These are phyloP conservation scores for Viola odorata DNA, from an alignment of 345 rosid genomes.

Conservation along the genomic window DNA sequence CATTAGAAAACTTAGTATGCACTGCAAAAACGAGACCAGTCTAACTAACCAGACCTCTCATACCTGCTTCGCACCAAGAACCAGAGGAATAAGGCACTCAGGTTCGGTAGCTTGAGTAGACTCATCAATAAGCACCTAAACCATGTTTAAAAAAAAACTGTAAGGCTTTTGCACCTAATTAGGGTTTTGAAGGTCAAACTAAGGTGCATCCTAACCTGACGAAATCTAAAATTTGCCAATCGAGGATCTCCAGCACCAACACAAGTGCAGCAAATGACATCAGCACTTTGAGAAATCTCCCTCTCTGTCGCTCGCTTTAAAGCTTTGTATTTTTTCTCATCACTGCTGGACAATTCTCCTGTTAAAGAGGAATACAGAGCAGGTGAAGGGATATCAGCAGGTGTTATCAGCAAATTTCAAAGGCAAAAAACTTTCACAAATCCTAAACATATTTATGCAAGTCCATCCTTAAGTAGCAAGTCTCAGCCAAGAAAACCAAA, in stretches of 20 bases:
- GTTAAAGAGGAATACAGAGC: constrained; percentile 5
- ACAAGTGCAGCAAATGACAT: constrained; percentile 98
- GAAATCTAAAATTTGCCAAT: constrained; percentile 90
- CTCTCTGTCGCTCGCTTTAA: constrained; percentile 95
- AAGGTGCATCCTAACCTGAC: constrained; percentile 56
- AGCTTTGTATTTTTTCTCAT: constrained; percentile 97
- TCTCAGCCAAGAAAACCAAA: neutral
- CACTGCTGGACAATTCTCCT: constrained; percentile 98
- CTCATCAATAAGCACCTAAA: constrained; percentile 97
- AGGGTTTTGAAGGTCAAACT: constrained; percentile 1
- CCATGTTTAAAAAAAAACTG: neutral
- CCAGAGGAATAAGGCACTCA: constrained; percentile 97
- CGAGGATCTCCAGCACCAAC: constrained; percentile 99
- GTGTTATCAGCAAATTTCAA: neutral
- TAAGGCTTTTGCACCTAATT: constrained; percentile 16
- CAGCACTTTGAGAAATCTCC: constrained; percentile 98
- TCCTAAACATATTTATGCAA: neutral
- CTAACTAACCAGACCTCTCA: neutral
- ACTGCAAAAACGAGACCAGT: neutral
- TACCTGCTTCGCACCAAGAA: constrained; percentile 98
- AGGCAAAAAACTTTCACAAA: neutral
- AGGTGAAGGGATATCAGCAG: neutral
- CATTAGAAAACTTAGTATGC: constrained; percentile 8
- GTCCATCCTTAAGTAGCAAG: neutral
- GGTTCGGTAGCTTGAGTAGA: constrained; percentile 99